These are phyloP conservation scores for Talaromyces amestolkiae DNA, from an alignment of 2,329 filamentous ascomycete genomes.

Conservation along the genomic window DNA sequence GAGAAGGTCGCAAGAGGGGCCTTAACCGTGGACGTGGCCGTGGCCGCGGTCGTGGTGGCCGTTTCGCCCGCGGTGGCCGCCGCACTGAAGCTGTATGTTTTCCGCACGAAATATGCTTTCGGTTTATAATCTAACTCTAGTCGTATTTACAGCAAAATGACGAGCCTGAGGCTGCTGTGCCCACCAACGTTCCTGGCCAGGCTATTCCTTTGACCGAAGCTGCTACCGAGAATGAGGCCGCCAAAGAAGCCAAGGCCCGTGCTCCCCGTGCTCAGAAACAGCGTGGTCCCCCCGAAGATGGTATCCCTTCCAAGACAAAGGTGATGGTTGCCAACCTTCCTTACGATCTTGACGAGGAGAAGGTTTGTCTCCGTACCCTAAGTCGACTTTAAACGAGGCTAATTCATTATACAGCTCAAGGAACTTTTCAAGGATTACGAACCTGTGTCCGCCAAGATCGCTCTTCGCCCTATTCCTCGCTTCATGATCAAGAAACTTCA, in stretches of 20 bases:
- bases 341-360: slow-evolving; percentile 96
- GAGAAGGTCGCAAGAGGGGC: slow-evolving; percentile 60
- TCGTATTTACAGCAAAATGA: slow-evolving; percentile 23
- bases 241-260: slow-evolving; percentile 43
- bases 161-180: slow-evolving; percentile 45
- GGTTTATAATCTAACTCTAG: neutral
- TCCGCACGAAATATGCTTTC: neutral
- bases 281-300: slow-evolving; percentile 94
- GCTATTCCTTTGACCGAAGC: slow-evolving; percentile 61
- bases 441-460: slow-evolving; percentile 95
- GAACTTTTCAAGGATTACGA: slow-evolving; percentile 93
- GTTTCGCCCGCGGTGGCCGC: slow-evolving; percentile 65
- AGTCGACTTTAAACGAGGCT: slow-evolving; percentile 22
- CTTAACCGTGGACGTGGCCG: slow-evolving; percentile 61
- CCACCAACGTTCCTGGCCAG: slow-evolving; percentile 43
- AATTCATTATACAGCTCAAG: slow-evolving; percentile 68
- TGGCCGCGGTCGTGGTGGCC: slow-evolving; percentile 62
- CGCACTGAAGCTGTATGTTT: slow-evolving; percentile 60
- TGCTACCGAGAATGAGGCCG: slow-evolving; percentile 44
- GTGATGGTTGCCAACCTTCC: slow-evolving; percentile 99
- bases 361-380: slow-evolving; percentile 58
- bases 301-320: slow-evolving; percentile 98
- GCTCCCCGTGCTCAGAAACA: slow-evolving; percentile 63
- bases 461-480: slow-evolving; percentile 93
- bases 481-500: slow-evolving; percentile 99